Conservation (phyloP, 148 eudicot genomes). For the Silene latifolia region DNA sequence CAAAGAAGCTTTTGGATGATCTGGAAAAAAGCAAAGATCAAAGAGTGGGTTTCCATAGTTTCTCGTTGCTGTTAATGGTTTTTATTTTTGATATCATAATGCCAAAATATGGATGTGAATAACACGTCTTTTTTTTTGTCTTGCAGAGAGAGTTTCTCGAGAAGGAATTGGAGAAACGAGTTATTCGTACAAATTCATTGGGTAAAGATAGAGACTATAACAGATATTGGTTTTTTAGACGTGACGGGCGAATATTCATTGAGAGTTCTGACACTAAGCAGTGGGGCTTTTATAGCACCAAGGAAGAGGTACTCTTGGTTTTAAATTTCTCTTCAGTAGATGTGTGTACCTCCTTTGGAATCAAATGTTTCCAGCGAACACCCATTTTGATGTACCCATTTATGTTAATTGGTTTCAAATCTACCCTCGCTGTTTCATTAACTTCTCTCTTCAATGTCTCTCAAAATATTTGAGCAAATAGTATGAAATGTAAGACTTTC, state of each 20-base stretch:
- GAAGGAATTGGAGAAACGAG: conserved; percentile 86
- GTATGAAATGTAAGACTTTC: no score
- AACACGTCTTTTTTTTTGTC: conserved; percentile 11
- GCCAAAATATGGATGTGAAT: neutral
- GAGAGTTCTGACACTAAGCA: conserved; percentile 68
- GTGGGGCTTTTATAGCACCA: conserved; percentile 83
- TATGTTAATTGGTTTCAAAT: neutral
- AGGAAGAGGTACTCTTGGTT: conserved; percentile 67
- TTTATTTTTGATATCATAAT: neutral
- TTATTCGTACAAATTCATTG: conserved; percentile 65
- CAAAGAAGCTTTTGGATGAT: conserved; percentile 54
- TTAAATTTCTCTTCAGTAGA: neutral
- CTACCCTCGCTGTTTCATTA: no score
- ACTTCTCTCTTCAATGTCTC: no score
- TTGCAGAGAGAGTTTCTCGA: conserved; percentile 79
- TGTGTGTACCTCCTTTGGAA: neutral
- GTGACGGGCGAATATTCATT: conserved; percentile 76
- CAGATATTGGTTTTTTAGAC: conserved; percentile 90
- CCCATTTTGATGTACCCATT: neutral
- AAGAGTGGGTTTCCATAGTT: conserved; percentile 44
- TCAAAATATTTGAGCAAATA: no score
- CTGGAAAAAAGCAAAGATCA: conserved; percentile 55
- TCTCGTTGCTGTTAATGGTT: conserved; percentile 1
- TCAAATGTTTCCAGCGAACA: neutral
- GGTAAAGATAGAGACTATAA: conserved; percentile 83